Percentiles rank a stretch among this genome's conserved stretches.
phyloP scores from a whole-genome alignment of 345 rosid genomes.

The Eutrema heterophyllum region DNA sequence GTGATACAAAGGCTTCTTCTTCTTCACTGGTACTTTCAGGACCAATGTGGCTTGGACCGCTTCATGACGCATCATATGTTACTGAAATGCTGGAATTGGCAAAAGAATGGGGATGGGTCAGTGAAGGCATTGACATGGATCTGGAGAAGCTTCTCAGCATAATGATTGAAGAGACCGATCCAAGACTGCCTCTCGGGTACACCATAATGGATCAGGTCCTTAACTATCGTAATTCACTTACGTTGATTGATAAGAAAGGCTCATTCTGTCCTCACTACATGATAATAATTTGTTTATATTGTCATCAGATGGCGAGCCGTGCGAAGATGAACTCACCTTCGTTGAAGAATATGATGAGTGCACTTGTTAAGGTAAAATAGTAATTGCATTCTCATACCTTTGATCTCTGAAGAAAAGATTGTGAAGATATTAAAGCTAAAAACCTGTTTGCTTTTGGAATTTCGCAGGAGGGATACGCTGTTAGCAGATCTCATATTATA shows the following conservation, averaged over 20 bases:
- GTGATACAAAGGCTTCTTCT: constrained; percentile 39
- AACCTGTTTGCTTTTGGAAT: neutral
- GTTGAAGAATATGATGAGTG: constrained; percentile 49
- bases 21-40: constrained; percentile 51
- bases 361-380: constrained; percentile 43
- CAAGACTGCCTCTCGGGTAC: constrained; percentile 77
- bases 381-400: neutral
- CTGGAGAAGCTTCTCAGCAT: constrained; percentile 62
- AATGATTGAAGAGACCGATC: constrained; percentile 82
- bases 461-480: constrained; percentile 75
- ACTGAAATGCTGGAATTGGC: constrained; percentile 65
- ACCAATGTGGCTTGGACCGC: constrained; percentile 87
- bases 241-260: neutral
- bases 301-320: constrained; percentile 65
- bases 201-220: constrained; percentile 76
- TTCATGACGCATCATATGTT: constrained; percentile 56
- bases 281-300: neutral
- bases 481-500: constrained; percentile 69
- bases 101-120: constrained; percentile 68
- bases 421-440: neutral
- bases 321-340: constrained; percentile 81
- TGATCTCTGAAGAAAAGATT: neutral
- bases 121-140: constrained; percentile 46
- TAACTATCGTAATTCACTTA: neutral
- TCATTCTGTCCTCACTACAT: neutral